Base-by-base conservation (phyloP, 306 rosid genomes). In the Begonia loranthoides region DNA sequence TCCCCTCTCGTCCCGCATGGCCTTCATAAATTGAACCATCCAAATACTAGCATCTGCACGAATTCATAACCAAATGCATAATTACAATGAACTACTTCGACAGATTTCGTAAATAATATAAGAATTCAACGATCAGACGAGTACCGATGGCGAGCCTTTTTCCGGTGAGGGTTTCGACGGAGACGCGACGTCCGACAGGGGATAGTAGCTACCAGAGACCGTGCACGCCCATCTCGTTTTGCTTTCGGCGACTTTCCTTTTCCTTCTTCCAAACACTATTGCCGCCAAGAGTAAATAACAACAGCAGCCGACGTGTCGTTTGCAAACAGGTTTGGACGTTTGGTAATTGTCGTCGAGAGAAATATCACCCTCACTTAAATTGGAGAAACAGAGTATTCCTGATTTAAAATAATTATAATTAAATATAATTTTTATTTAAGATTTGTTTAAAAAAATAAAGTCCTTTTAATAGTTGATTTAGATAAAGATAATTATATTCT, bases 11-110 rank as follows among this genome's bases (percentile, higher is more conserved):
- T 89, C 95, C 14, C 94, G 83, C 97, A 89, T 89, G 36, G 97
- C 95, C 76, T 89, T 89, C 65, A 89, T 64, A 57, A 89, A 89
- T 70, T 89, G 97, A n/a, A 89, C 81, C 95, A 89, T 79, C 97
- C 97, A 89, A 68, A 89, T 89, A 73, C 97, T 89, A 58, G 94
- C 95, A 64, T 89, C 95, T 89, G 41, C 40, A 54, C 60, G 4
- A 43, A 12, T 10, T 11, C 46, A n/a, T 41, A 12, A 49, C 39
- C 36, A 3, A 56, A 41, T 17, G 10, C 13, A 43, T 21, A 17
- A 28, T 16, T 41, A 4, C 17, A 15, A 19, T 21, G 10, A 34
- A 60, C 3, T 6, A 39, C n/a, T 15, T 0, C 1, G 8, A 51
- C 8, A 43, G 15, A 5, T 3, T 0, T 10, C 12, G 51, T 4